These are phyloP conservation scores for Punica granatum DNA, from an alignment of 345 rosid genomes.

Conservation along the genomic window DNA sequence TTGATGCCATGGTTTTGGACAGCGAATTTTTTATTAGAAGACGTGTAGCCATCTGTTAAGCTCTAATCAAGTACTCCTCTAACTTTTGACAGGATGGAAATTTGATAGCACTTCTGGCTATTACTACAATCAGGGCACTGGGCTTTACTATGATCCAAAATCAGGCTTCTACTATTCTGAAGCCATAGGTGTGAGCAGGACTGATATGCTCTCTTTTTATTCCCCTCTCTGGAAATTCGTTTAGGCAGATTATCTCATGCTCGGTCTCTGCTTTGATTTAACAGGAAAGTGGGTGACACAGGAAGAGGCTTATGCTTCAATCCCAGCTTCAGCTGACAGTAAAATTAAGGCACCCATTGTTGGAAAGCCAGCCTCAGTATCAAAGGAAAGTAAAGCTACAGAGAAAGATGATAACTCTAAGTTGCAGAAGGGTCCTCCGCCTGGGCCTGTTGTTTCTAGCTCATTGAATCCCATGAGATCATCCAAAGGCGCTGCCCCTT, in stretches of 20 bases:
- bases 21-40: background rate
- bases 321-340: slow-evolving; percentile 27
- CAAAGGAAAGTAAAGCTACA: slow-evolving; percentile 21
- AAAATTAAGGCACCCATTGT: slow-evolving; percentile 29
- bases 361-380: slow-evolving; percentile 27
- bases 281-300: slow-evolving; percentile 86
- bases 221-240: background rate
- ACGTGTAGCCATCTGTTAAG: slow-evolving; percentile 2
- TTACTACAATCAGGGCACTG: slow-evolving; percentile 46
- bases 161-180: slow-evolving; percentile 88
- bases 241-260: slow-evolving; percentile 4
- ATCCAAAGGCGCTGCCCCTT: slow-evolving; percentile 62
- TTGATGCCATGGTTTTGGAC: background rate
- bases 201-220: slow-evolving; percentile 3
- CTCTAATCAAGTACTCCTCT: slow-evolving; percentile 18
- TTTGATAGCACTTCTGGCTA: slow-evolving; percentile 63
- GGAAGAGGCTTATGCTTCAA: slow-evolving; percentile 67
- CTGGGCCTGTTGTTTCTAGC: slow-evolving; percentile 57
- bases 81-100: slow-evolving; percentile 61
- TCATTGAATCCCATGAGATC: slow-evolving; percentile 56
- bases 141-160: slow-evolving; percentile 66
- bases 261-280: slow-evolving; percentile 21
- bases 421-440: slow-evolving; percentile 30
- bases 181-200: slow-evolving; percentile 42
- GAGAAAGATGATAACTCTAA: slow-evolving; percentile 24